Conservation (phyloP, 345 rosid species). For the Streptanthus diversifolius region DNA sequence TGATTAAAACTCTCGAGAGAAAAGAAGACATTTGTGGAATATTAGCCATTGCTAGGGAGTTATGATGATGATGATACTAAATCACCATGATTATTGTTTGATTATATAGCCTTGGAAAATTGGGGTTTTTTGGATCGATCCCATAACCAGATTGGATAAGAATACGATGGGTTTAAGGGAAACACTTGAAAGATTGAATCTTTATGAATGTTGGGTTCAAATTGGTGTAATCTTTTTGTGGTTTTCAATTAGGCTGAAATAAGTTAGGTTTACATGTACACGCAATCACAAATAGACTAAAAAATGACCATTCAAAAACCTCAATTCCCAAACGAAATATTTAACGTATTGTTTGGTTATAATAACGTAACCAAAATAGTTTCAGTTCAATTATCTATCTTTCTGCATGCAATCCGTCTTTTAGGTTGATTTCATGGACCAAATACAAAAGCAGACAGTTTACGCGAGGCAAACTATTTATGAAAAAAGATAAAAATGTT, state of each 20-base stretch:
- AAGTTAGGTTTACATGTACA: neutral
- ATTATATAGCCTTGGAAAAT: slow-evolving; percentile 12
- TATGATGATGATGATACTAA: slow-evolving; percentile 8
- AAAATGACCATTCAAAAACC: neutral
- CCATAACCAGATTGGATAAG: neutral
- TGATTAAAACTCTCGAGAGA: neutral
- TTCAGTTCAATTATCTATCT: neutral
- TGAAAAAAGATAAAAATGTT: neutral
- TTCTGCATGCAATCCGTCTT: neutral
- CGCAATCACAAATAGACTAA: neutral
- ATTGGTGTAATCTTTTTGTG: neutral
- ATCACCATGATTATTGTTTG: neutral
- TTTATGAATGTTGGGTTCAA: slow-evolving; percentile 14
- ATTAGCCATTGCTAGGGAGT: slow-evolving; percentile 14
- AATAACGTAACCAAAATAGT: neutral
- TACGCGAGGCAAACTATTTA: neutral
- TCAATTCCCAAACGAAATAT: neutral
- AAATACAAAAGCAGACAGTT: neutral
- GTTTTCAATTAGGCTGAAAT: neutral
- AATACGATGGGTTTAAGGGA: neutral
- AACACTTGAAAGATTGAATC: neutral
- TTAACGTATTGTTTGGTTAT: neutral
- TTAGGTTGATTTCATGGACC: neutral
- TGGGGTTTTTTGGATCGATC: neutral
- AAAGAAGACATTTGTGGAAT: slow-evolving; percentile 16